phyloP scores from a whole-genome alignment of 495 filamentous ascomycete species.

The Aspergillus affinis region DNA sequence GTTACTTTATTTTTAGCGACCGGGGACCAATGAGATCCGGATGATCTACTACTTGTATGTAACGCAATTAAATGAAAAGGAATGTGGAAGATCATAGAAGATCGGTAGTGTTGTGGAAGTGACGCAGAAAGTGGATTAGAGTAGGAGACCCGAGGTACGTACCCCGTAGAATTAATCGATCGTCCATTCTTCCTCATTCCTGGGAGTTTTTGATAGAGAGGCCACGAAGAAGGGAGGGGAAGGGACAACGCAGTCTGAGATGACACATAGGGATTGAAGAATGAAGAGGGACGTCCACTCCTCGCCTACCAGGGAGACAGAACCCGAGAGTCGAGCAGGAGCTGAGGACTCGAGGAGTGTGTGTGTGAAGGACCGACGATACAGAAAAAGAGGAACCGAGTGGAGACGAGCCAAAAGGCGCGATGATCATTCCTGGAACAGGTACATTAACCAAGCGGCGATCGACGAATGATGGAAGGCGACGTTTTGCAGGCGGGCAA shows the following conservation, averaged over 20 bases:
- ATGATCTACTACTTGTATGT: conserved; percentile 27
- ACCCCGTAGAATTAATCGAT: no score
- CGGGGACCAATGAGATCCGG: conserved; percentile 16
- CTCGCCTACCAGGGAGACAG: no score
- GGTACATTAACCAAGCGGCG: conserved; percentile 24
- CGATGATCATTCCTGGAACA: conserved; percentile 16
- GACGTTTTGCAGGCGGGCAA: conserved; percentile 6
- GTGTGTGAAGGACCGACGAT: conserved; percentile 7
- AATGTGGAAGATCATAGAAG: conserved; percentile 22
- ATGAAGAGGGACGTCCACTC: no score
- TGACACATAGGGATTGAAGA: conserved; percentile 7
- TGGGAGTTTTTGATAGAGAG: no score
- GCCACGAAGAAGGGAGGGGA: neutral
- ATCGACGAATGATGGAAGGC: conserved; percentile 36
- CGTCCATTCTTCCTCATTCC: no score
- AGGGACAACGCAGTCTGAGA: conserved; percentile 1
- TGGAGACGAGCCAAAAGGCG: conserved; percentile 17
- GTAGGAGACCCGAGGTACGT: neutral
- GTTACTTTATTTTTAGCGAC: conserved; percentile 25
- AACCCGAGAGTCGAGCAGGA: no score
- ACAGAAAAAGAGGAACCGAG: conserved; percentile 9
- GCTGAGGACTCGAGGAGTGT: no score
- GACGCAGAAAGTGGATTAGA: neutral
- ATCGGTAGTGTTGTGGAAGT: conserved; percentile 8
- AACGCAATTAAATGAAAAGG: conserved; percentile 26